Conservation (phyloP, 2,329 filamentous ascomycete genomes). For the Botryotinia globosa region DNA sequence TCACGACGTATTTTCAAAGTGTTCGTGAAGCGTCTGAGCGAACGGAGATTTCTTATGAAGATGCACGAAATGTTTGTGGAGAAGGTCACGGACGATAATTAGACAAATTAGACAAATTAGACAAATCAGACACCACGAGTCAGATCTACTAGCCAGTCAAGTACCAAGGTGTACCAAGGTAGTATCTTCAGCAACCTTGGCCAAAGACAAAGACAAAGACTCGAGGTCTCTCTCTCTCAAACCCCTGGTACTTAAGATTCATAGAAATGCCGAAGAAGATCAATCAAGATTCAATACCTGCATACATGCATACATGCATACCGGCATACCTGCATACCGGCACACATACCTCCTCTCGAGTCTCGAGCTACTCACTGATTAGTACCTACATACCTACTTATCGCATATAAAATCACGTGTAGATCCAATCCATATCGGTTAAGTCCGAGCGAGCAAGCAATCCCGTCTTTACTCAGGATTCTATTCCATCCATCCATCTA, state of each 20-base stretch:
- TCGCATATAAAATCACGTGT: neutral
- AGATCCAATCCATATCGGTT: neutral
- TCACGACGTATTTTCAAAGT: neutral
- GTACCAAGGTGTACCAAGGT: neutral
- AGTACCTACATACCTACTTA: neutral
- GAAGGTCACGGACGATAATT: neutral
- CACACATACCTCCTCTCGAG: no score
- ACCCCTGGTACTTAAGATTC: neutral
- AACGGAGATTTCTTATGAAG: conserved; percentile 12
- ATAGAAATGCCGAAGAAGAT: neutral
- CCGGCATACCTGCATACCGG: no score
- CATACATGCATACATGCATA: no score
- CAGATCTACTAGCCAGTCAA: neutral
- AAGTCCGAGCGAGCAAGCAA: neutral
- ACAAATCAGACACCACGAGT: neutral
- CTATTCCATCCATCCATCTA: neutral
- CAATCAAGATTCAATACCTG: no score
- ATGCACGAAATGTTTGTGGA: conserved; percentile 1
- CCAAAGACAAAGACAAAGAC: no score
- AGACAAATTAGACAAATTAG: neutral
- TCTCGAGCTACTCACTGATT: no score
- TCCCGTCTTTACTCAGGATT: no score
- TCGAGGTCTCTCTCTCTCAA: neutral
- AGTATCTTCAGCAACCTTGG: neutral
- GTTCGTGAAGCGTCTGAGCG: neutral